Percentiles rank a stretch among this genome's conserved stretches.
Evolutionary conservation across 495 filamentous ascomycete species (phyloP).

Genomic region (Trichoderma erinaceum): DNA sequence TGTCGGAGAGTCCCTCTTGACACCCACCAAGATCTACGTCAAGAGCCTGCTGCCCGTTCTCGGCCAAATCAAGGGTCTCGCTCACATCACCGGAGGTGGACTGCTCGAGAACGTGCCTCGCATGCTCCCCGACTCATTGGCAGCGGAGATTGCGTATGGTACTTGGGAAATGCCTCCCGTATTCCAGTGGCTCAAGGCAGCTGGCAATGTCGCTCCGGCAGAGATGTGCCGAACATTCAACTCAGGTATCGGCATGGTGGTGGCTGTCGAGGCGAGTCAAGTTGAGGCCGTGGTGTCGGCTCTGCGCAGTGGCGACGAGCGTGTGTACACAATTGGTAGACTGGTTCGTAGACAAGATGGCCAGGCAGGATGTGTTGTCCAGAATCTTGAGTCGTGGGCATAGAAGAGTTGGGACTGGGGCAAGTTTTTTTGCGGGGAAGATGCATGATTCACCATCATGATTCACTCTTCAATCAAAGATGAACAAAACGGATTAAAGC

Average conservation of each 20-base stretch:
- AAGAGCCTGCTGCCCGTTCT: slow-evolving; percentile 61
- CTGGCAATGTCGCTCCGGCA: slow-evolving; percentile 60
- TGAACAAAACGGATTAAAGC: too few relatives aligned
- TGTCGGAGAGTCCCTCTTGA: slow-evolving; percentile 69
- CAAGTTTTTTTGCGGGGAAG: too few relatives aligned
- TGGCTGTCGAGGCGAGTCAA: slow-evolving; percentile 60
- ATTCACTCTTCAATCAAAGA: too few relatives aligned
- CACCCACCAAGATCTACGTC: slow-evolving; percentile 79
- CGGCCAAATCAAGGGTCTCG: slow-evolving; percentile 71
- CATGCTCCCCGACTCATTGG: slow-evolving; percentile 72
- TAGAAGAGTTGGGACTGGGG: slow-evolving; percentile 5
- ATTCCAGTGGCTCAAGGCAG: slow-evolving; percentile 75
- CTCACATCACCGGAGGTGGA: slow-evolving; percentile 94
- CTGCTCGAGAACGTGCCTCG: slow-evolving; percentile 87
- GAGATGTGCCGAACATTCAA: slow-evolving; percentile 96
- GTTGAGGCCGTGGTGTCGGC: slow-evolving; percentile 46
- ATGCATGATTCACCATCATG: too few relatives aligned
- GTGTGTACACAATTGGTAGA: slow-evolving; percentile 66
- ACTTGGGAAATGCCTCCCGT: slow-evolving; percentile 67
- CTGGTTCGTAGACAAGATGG: slow-evolving; percentile 47
- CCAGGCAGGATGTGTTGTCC: slow-evolving; percentile 61
- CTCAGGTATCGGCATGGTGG: slow-evolving; percentile 85
- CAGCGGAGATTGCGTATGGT: slow-evolving; percentile 68
- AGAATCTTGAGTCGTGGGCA: slow-evolving; percentile 65
- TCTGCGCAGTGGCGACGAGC: slow-evolving; percentile 65